Percentiles rank a stretch among this genome's conserved stretches.
phyloP scores from a whole-genome alignment of 495 filamentous ascomycete genomes.

The Copromyces sp. region DNA sequence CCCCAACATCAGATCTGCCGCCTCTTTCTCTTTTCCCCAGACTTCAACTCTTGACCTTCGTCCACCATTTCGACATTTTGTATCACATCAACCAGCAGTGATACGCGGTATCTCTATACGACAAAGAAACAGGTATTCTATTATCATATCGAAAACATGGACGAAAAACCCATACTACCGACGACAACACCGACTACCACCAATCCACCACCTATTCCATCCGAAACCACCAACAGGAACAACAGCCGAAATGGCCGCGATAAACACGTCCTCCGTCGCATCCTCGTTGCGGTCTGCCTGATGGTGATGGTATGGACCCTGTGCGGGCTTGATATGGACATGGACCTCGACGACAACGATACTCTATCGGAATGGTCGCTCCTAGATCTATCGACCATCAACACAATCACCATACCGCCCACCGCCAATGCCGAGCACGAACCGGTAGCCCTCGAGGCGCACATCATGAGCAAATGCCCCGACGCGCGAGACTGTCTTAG shows the following conservation, averaged over 20 bases:
- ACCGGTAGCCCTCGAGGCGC: slow-evolving; percentile 70
- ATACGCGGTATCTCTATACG: background rate
- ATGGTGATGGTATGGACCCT: background rate
- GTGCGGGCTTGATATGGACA: background rate
- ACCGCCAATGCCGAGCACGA: background rate
- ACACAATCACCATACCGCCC: background rate
- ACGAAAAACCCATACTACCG: background rate
- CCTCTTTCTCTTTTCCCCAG: background rate
- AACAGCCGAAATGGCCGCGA: background rate
- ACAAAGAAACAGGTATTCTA: background rate
- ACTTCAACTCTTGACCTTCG: background rate
- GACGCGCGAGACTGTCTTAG: slow-evolving; percentile 72
- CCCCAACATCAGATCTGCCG: background rate
- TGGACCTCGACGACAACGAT: background rate
- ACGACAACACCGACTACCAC: background rate
- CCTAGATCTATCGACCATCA: background rate
- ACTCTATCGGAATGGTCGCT: background rate
- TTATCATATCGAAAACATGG: background rate
- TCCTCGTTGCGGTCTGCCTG: background rate
- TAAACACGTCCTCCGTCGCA: background rate
- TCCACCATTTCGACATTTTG: background rate
- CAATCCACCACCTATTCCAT: background rate
- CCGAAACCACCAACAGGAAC: background rate
- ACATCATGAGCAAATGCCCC: slow-evolving; percentile 94
- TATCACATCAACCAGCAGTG: background rate